Percentiles rank a stretch among this genome's conserved stretches.
Conservation (phyloP, 768 basidiomycete species). For the Crepidotus variabilis region DNA sequence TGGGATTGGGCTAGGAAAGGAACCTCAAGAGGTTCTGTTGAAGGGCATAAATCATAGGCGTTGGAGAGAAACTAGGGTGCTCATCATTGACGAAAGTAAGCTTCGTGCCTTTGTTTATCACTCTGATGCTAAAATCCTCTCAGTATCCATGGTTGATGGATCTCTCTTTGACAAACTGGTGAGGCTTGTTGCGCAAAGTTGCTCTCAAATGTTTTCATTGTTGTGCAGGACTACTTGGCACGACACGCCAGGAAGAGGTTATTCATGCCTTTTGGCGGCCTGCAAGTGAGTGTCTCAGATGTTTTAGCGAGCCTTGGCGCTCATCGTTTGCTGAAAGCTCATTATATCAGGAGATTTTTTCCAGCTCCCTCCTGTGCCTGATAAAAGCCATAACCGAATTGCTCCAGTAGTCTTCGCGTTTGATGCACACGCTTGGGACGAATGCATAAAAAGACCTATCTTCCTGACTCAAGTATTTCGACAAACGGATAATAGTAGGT, state of each 20-base stretch:
- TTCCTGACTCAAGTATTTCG: slow-evolving; percentile 66
- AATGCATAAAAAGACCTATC: slow-evolving; percentile 43
- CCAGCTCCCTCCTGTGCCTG: slow-evolving; percentile 71
- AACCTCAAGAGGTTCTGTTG: slow-evolving; percentile 38
- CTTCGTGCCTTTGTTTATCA: neutral
- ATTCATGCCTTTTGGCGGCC: slow-evolving; percentile 57
- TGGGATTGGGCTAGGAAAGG: slow-evolving; percentile 60
- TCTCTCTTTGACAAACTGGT: slow-evolving; percentile 68
- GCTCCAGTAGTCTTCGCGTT: slow-evolving; percentile 61
- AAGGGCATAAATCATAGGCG: slow-evolving; percentile 23
- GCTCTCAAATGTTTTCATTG: slow-evolving; percentile 23
- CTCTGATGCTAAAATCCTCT: neutral
- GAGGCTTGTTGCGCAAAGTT: slow-evolving; percentile 4
- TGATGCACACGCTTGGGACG: slow-evolving; percentile 57
- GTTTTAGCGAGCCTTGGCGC: neutral
- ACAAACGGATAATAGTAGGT: slow-evolving; percentile 56
- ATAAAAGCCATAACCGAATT: slow-evolving; percentile 28
- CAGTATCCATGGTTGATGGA: slow-evolving; percentile 77
- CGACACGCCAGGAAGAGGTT: slow-evolving; percentile 34
- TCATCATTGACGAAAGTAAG: slow-evolving; percentile 75
- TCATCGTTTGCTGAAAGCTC: slow-evolving; percentile 35
- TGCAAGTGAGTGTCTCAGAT: slow-evolving; percentile 39
- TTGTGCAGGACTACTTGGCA: slow-evolving; percentile 33
- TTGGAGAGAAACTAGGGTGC: slow-evolving; percentile 49
- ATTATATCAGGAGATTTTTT: slow-evolving; percentile 79